phyloP scores from a whole-genome alignment of 352 stramenopile species.

The Plasmopara viticola region DNA sequence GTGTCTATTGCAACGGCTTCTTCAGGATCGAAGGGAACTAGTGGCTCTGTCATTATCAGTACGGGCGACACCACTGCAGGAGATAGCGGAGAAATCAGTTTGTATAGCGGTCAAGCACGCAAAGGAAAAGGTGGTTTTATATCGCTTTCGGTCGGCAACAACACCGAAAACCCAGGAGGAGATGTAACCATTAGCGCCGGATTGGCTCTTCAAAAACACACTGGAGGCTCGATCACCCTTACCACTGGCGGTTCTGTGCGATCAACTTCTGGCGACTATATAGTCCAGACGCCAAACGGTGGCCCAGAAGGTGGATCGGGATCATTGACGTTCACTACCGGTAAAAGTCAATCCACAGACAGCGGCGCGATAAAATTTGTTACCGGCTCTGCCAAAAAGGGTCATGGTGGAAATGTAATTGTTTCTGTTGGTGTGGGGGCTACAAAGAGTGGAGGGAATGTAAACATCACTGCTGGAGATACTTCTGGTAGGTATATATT shows the following conservation, averaged over 20 bases:
- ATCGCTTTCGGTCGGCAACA: conserved; percentile 43
- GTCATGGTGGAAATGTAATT: conserved; percentile 20
- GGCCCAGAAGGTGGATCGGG: conserved; percentile 46
- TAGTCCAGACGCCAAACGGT: conserved; percentile 53
- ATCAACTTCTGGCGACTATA: conserved; percentile 51
- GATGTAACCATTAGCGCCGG: conserved; percentile 61
- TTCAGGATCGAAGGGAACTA: conserved; percentile 50
- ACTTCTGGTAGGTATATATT: conserved; percentile 34
- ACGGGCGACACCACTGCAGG: conserved; percentile 58
- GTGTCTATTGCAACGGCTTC: conserved; percentile 47
- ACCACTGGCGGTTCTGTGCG: conserved; percentile 49
- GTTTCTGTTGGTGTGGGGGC: conserved; percentile 24
- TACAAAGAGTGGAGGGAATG: conserved; percentile 18
- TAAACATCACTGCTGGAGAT: conserved; percentile 66
- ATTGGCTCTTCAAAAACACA: conserved; percentile 49
- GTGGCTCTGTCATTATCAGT: conserved; percentile 35
- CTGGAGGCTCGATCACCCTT: conserved; percentile 42
- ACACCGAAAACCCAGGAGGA: conserved; percentile 46
- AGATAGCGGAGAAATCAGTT: conserved; percentile 52
- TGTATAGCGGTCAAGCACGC: conserved; percentile 48
- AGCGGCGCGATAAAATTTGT: conserved; percentile 24
- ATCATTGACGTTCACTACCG: conserved; percentile 22
- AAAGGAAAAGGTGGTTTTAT: conserved; percentile 60
- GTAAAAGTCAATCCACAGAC: conserved; percentile 16
- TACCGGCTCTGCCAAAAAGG: conserved; percentile 19